phyloP scores from a whole-genome alignment of 139 green algal species.

The Nannochloris sp. region DNA sequence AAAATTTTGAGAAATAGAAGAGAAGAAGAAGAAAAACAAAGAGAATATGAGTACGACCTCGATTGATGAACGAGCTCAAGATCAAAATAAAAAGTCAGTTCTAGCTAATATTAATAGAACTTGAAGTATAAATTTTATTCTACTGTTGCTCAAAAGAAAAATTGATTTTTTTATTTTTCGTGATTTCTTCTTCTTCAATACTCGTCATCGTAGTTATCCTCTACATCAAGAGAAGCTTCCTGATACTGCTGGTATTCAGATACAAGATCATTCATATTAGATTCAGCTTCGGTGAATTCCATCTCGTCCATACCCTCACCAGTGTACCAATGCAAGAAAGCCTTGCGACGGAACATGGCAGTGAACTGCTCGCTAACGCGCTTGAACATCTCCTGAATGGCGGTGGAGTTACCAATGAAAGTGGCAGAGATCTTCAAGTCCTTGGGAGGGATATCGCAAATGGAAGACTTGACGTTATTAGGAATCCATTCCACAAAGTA shows the following conservation, averaged over 20 bases:
- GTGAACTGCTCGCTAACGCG: constrained; percentile 92
- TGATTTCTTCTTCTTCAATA: no score
- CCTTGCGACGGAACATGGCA: constrained; percentile 95
- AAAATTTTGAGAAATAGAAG: no score
- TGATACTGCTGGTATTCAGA: constrained; percentile 89
- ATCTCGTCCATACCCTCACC: constrained; percentile 99
- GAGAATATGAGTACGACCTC: no score
- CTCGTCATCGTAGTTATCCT: constrained; percentile 3
- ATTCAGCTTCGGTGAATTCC: constrained; percentile 95
- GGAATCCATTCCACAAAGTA: constrained; percentile 99
- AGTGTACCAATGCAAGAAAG: constrained; percentile 97
- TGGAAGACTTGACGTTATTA: constrained; percentile 96
- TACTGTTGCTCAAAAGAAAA: no score
- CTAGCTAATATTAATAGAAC: no score
- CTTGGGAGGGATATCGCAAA: constrained; percentile 95
- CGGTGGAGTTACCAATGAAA: constrained; percentile 95
- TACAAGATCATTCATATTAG: constrained; percentile 88
- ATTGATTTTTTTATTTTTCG: no score
- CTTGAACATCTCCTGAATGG: constrained; percentile 87
- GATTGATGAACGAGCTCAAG: no score
- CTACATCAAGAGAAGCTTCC: constrained; percentile 9
- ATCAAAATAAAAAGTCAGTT: no score
- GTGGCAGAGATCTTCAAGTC: constrained; percentile 93
- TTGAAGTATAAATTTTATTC: no score
- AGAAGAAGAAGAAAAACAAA: no score